Evolutionary conservation across 768 basidiomycete genomes (phyloP).

Genomic region (Auriculariales sp.): DNA sequence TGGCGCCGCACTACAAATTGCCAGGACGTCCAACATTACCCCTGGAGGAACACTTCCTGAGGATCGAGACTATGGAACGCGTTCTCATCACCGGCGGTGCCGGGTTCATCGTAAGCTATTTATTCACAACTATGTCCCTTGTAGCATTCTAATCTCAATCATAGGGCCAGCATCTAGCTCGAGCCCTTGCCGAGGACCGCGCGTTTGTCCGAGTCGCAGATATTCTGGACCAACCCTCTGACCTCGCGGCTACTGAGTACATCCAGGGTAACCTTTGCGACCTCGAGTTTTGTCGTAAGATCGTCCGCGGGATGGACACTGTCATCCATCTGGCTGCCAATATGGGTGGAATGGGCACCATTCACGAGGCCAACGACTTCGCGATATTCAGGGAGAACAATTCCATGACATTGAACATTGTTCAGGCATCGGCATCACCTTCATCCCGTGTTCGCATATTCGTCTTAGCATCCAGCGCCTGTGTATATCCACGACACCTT

Average conservation of each 20-base stretch:
- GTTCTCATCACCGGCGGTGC: slow-evolving; percentile 35
- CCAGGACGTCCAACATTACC: too few species aligned
- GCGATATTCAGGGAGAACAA: slow-evolving; percentile 35
- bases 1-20: too few species aligned
- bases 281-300: slow-evolving; percentile 20
- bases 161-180: slow-evolving; percentile 39
- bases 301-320: slow-evolving; percentile 24
- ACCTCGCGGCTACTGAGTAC: slow-evolving; percentile 18
- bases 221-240: slow-evolving; percentile 13
- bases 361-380: slow-evolving; percentile 35
- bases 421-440: slow-evolving; percentile 23
- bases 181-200: slow-evolving; percentile 19
- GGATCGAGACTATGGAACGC: not conserved
- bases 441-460: slow-evolving; percentile 29
- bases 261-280: slow-evolving; percentile 34
- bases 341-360: slow-evolving; percentile 54
- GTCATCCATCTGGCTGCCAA: slow-evolving; percentile 46
- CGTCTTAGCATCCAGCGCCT: slow-evolving; percentile 44
- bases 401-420: slow-evolving; percentile 32
- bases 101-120: slow-evolving; percentile 34
- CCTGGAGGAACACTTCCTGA: too few species aligned
- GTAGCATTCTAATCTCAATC: not conserved
- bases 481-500: slow-evolving; percentile 35
- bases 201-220: slow-evolving; percentile 31
- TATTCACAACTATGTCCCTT: not conserved